Evolutionary conservation across 139 green algal species (phyloP).

Genomic region (Closterium sp.): DNA sequence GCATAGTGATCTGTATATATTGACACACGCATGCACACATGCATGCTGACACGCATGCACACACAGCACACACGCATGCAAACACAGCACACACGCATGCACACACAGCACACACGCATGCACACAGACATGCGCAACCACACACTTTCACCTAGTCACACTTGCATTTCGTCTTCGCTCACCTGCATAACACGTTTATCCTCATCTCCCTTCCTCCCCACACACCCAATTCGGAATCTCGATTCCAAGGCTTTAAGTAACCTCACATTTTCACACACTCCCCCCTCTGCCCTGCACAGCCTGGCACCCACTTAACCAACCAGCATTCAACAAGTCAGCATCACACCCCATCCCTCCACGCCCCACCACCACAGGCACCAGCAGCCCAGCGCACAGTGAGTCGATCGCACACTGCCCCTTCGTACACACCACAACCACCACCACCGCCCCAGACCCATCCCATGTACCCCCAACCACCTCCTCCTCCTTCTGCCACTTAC

Average conservation of each 20-base stretch:
- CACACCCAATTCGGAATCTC: too few relatives aligned
- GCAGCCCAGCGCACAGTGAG: not conserved
- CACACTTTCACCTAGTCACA: too few relatives aligned
- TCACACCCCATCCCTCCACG: not conserved
- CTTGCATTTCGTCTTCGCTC: too few relatives aligned
- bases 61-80: too few relatives aligned
- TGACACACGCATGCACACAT: too few relatives aligned
- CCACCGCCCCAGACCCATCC: not conserved
- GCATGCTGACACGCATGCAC: too few relatives aligned
- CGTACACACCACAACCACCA: not conserved
- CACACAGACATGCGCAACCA: too few relatives aligned
- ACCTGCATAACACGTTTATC: too few relatives aligned
- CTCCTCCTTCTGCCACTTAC: not conserved
- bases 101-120: too few relatives aligned
- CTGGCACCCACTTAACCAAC: not conserved
- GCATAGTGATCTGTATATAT: too few relatives aligned
- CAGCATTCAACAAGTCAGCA: not conserved
- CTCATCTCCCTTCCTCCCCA: not conserved
- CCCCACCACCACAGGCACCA: not conserved
- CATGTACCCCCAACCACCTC: not conserved
- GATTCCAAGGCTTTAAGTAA: too few relatives aligned
- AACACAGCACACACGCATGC: too few relatives aligned
- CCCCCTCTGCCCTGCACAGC: not conserved
- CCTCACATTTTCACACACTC: not conserved
- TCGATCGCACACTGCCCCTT: not conserved